phyloP scores from a whole-genome alignment of 73 alveolate species.

The Paramecium primaurelia region DNA sequence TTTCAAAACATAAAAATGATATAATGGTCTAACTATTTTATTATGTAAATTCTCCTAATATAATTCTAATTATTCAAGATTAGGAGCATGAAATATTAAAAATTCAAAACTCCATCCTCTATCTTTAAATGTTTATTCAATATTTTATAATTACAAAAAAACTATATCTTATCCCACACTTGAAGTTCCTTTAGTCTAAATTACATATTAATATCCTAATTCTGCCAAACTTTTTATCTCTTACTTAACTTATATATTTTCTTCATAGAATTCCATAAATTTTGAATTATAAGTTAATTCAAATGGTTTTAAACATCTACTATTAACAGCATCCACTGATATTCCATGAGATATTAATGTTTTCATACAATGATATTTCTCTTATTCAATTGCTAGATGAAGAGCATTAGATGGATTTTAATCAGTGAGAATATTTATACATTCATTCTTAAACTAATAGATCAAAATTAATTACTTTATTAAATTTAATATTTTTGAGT shows the following conservation, averaged over 20 bases:
- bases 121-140: not conserved
- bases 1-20: not conserved
- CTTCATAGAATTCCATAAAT: not conserved
- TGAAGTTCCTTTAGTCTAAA: not conserved
- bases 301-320: slow-evolving; percentile 28
- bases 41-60: not conserved
- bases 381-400: slow-evolving; percentile 39
- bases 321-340: not conserved
- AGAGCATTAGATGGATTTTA: slow-evolving; percentile 16
- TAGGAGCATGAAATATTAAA: not conserved
- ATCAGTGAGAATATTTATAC: not conserved
- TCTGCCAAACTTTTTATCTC: not conserved
- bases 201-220: slow-evolving; percentile 27
- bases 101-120: slow-evolving; percentile 37
- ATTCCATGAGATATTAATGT: not conserved
- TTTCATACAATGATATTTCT: slow-evolving; percentile 32
- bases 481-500: not conserved
- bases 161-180: slow-evolving; percentile 12
- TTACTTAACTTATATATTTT: not conserved
- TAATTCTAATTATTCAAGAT: not conserved
- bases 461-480: not conserved
- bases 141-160: not conserved
- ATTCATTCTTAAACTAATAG: not conserved
- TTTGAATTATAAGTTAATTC: not conserved
- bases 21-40: not conserved